These are phyloP conservation scores for Blastobotrys proliferans DNA, from an alignment of 1,139 yeast genomes.

Conservation along the genomic window DNA sequence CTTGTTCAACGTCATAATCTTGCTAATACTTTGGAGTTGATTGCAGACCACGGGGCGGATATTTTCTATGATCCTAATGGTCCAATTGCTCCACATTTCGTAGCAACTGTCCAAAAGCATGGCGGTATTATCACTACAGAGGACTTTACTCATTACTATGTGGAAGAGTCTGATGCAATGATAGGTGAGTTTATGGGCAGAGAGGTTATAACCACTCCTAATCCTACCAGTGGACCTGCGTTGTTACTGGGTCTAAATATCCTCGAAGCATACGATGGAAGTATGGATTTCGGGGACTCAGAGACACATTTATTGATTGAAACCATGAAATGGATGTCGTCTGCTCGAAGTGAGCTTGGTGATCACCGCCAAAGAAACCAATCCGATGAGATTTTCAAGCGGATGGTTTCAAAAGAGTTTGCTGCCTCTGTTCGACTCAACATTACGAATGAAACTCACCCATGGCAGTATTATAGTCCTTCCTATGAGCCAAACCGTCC, in stretches of 20 bases:
- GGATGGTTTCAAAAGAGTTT: slow-evolving; percentile 50
- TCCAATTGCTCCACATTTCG: slow-evolving; percentile 59
- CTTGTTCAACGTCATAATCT: slow-evolving; percentile 51
- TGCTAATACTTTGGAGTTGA: slow-evolving; percentile 61
- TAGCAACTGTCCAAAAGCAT: slow-evolving; percentile 40
- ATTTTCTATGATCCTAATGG: slow-evolving; percentile 81
- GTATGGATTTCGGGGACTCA: slow-evolving; percentile 41
- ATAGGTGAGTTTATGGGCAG: slow-evolving; percentile 43
- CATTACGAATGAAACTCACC: slow-evolving; percentile 52
- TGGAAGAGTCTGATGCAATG: slow-evolving; percentile 54
- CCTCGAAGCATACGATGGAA: slow-evolving; percentile 39
- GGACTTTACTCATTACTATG: slow-evolving; percentile 65
- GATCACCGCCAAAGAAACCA: slow-evolving; percentile 49
- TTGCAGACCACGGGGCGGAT: slow-evolving; percentile 73
- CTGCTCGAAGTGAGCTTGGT: slow-evolving; percentile 79
- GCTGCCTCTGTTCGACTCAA: slow-evolving; percentile 44
- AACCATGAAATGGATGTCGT: slow-evolving; percentile 89
- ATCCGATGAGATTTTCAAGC: slow-evolving; percentile 33
- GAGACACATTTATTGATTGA: slow-evolving; percentile 73
- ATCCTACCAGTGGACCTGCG: slow-evolving; percentile 83
- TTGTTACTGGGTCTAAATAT: slow-evolving; percentile 70
- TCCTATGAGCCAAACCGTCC: slow-evolving; percentile 69
- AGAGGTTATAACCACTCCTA: slow-evolving; percentile 63
- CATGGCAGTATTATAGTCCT: slow-evolving; percentile 75
- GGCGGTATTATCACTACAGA: slow-evolving; percentile 60